These are phyloP conservation scores for Chlorophyllum brunneum DNA, from an alignment of 768 basidiomycete genomes.

Conservation along the genomic window DNA sequence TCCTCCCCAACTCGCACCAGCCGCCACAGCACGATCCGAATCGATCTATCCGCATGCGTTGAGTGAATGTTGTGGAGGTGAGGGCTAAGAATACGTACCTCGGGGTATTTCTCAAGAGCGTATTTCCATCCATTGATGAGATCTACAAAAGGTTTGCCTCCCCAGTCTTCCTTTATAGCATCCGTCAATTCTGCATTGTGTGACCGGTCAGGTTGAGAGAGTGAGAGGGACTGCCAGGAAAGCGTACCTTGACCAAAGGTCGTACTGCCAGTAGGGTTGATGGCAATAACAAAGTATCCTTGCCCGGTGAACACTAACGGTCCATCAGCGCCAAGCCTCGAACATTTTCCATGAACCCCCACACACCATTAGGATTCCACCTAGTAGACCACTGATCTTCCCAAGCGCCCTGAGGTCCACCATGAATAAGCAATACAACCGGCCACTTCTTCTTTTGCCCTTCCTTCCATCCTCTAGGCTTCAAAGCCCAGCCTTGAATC, in stretches of 20 bases:
- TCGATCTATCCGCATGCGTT: slow-evolving; percentile 47
- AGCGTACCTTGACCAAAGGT: slow-evolving; percentile 79
- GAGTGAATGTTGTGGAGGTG: not conserved
- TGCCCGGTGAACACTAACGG: slow-evolving; percentile 85
- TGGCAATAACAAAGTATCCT: slow-evolving; percentile 83
- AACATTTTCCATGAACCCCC: no score
- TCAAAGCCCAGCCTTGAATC: slow-evolving; percentile 84
- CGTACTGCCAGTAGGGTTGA: slow-evolving; percentile 95
- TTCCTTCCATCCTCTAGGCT: slow-evolving; percentile 72
- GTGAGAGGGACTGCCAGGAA: not conserved
- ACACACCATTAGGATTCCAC: slow-evolving; percentile 84
- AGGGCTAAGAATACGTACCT: slow-evolving; percentile 37
- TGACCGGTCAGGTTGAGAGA: no score
- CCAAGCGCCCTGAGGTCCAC: slow-evolving; percentile 84
- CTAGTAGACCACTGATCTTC: slow-evolving; percentile 87
- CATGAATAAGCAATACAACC: slow-evolving; percentile 76
- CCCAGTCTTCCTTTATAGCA: slow-evolving; percentile 78
- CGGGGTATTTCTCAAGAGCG: slow-evolving; percentile 61
- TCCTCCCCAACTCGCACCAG: slow-evolving; percentile 85
- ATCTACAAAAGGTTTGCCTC: slow-evolving; percentile 82
- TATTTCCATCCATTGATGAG: slow-evolving; percentile 73
- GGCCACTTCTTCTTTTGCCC: slow-evolving; percentile 76
- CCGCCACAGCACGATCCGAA: slow-evolving; percentile 63
- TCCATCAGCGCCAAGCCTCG: no score
- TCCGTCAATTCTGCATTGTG: slow-evolving; percentile 64